Base-by-base conservation (phyloP, 202 grass and related monocot genomes). In the Zoysia matrella region DNA sequence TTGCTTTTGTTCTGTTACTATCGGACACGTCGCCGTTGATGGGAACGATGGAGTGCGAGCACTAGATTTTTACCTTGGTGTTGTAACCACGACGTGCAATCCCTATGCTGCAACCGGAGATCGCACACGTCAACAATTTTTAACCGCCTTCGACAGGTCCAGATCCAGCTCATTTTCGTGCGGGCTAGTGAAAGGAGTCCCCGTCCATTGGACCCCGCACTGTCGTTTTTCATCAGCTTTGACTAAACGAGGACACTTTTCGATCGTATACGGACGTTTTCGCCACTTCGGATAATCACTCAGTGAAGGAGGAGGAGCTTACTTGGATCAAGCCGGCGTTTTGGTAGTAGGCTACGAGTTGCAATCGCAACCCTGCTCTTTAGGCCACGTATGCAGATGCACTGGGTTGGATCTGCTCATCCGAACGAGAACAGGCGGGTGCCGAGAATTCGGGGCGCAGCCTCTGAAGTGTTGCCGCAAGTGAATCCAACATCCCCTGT, bases 91-190 rank as follows among this genome's bases (percentile, higher is more conserved):
- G 12, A 5, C 42, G 1, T 40, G 40, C 16, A 74, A 74, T 58
- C 41, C 54, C 70, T 2, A 62, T n/a, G 60, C n/a, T 49, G 39
- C 14, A 47, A 65, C 52, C 13, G 22, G 47, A 76, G 40, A 8
- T 2, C 5, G 15, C 6, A 45, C 52, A 52, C 47, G 22, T 39
- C 50, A 44, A 22, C 0, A 6, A 44, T 1, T 3, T 66, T 49
- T 22, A 79, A 2, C 42, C 65, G 30, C 13, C 6, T n/a, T n/a
- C 3, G 10, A 6, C 14, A 1, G 15, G 10, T 77, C 79, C 73
- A 77, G 72, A 87, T 73, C 45, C 22, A 83, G 10, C 45, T 78
- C 80, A 60, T 67, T 72, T 54, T 71, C 14, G 8, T 72, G 72
- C 30, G 45, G 45, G 45, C 45, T 5, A 46, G 4, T 46, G 4